Conservation (phyloP, 139 green algal genomes). For the Coccomyxa sp. region DNA sequence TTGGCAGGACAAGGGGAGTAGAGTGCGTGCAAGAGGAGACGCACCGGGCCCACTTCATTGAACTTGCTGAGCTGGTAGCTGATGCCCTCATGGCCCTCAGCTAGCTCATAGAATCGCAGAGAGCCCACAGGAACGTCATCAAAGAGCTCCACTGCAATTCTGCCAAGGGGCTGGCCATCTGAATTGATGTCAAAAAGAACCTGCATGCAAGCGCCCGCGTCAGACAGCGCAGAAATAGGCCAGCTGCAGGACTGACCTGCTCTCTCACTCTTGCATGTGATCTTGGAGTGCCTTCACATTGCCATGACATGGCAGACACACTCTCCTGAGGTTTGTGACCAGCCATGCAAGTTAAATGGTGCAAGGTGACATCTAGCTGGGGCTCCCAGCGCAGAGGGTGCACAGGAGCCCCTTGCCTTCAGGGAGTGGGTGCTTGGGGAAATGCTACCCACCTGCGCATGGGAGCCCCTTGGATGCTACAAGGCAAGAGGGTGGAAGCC, state of each 20-base stretch:
- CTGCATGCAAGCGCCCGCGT: not conserved
- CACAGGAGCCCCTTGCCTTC: not conserved
- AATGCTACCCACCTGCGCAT: no score
- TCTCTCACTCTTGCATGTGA: not conserved
- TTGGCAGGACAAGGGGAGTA: no score
- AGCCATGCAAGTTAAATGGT: not conserved
- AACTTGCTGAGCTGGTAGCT: conserved; percentile 40
- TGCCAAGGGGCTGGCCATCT: conserved; percentile 33
- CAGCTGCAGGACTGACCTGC: no score
- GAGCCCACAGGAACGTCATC: conserved; percentile 29
- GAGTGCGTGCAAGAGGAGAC: not conserved
- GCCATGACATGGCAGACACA: no score
- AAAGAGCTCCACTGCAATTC: conserved; percentile 40
- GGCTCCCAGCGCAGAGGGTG: no score
- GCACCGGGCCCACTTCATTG: conserved; percentile 29
- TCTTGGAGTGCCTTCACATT: not conserved
- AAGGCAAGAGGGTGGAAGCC: no score
- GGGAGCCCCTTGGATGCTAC: no score
- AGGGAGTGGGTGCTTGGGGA: no score
- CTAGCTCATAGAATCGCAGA: conserved; percentile 37
- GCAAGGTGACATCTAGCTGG: no score
- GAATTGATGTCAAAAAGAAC: conserved; percentile 50
- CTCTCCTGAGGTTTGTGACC: not conserved
- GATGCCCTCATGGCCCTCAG: conserved; percentile 43
- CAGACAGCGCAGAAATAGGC: no score